Base-by-base conservation (phyloP, 2,329 filamentous ascomycete genomes). In the Beauveria asiatica region DNA sequence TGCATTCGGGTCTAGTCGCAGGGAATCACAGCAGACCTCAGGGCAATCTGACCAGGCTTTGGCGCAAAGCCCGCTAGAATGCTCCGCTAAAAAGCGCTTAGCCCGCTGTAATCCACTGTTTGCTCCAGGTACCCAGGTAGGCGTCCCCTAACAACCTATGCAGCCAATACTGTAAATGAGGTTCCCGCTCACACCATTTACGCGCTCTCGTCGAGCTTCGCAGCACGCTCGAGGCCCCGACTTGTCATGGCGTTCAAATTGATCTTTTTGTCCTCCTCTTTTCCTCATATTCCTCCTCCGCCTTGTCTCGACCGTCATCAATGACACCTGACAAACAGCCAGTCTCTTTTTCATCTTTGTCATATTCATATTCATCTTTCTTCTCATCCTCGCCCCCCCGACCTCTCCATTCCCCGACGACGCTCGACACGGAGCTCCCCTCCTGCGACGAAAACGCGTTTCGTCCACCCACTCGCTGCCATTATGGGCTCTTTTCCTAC, bases 391-490 rank as follows among this genome's bases (percentile, higher is more conserved):
- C 19, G 4, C 3, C 51, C 13, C 27, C 21, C 6, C 16, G n/a
- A 41, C 21, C 46, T 49, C 41, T 42, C n/a, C 33, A 41, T 19
- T 41, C 37, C 41, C 45, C 44, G 21, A 50, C 17, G 19, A n/a
- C 23, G 10, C 56, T 44, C 46, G 17, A 58, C 46, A 58, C 46
- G 46, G 46, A 58, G 56, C 46, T 41, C 16, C 37, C 37, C 56
- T 58, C 56, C 56, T 58, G 56, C 19, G 56, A 58, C 56, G 46
- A 25, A 51, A 44, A 51, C 56, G 25, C 46, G 56, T 58, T 58
- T 58, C 56, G 56, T 57, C 53, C 19, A 37, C 51, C 51, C 45
- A 21, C 41, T 37, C 33, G 33, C 5, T 37, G 33, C 33, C 11
- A 37, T 37, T 37, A 13, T 19, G 19, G 44, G 5, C 44, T 45